Percentiles rank a stretch among this genome's conserved stretches.
Evolutionary conservation across 768 basidiomycete genomes (phyloP).

Genomic region (Boletus patriciae): DNA sequence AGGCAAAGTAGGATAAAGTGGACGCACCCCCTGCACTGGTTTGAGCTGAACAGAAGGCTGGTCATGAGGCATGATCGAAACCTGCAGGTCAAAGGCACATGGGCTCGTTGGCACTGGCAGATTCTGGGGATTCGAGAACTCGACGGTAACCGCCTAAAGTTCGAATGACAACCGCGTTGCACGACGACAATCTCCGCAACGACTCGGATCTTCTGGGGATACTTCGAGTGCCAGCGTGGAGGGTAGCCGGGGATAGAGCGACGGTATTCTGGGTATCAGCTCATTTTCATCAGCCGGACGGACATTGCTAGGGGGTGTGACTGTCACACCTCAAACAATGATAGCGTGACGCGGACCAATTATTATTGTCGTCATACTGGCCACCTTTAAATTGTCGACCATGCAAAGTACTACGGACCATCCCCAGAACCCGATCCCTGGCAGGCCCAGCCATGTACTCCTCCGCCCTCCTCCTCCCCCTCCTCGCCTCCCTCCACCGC

Average conservation of each 20-base stretch:
- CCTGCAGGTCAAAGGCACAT: conserved; percentile 6
- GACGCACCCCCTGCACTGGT: conserved; percentile 10
- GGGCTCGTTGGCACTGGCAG: neutral
- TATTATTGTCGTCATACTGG: neutral
- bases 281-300: neutral
- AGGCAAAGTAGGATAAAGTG: neutral
- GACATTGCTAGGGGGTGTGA: conserved; percentile 4
- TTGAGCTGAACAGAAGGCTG: conserved; percentile 8
- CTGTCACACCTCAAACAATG: conserved; percentile 11
- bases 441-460: conserved; percentile 23
- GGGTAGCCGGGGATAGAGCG: neutral
- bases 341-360: conserved; percentile 3
- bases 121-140: conserved; percentile 8
- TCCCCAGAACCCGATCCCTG: neutral
- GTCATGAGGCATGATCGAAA: conserved; percentile 16
- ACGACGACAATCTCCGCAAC: conserved; percentile 20
- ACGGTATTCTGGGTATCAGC: neutral
- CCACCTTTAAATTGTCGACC: neutral
- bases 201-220: neutral
- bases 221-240: neutral
- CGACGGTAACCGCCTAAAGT: neutral
- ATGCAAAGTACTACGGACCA: no score
- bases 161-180: conserved; percentile 5
- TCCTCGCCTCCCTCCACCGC: conserved; percentile 4
- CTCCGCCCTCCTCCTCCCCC: neutral